Evolutionary conservation across 805 yeast species (phyloP).

Genomic region (Isabelozyma gotoi): DNA sequence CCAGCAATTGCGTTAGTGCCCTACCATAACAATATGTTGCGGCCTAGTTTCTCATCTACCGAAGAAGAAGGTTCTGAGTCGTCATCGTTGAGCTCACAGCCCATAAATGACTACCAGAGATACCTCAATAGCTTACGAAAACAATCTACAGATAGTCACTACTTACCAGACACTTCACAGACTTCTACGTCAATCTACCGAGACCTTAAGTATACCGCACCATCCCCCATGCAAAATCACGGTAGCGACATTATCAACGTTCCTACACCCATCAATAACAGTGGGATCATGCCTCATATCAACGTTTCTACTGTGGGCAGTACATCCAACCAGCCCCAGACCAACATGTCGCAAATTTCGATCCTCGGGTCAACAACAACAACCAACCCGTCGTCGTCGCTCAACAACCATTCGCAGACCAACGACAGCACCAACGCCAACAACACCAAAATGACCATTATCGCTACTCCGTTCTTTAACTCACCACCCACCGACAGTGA

Average conservation of each 20-base stretch:
- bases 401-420: neutral
- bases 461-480: constrained; percentile 38
- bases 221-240: neutral
- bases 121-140: constrained; percentile 15
- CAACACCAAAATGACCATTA: constrained; percentile 19
- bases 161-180: constrained; percentile 12
- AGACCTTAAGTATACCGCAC: constrained; percentile 1
- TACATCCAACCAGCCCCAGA: neutral
- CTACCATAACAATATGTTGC: neutral
- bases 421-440: neutral
- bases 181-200: constrained; percentile 12
- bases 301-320: neutral
- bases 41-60: neutral
- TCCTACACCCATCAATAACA: neutral
- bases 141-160: constrained; percentile 2
- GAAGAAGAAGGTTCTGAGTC: neutral
- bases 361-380: neutral
- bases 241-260: neutral
- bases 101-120: constrained; percentile 16
- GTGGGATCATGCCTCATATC: neutral
- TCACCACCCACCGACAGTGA: constrained; percentile 40
- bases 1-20: neutral
- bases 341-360: neutral
- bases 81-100: constrained; percentile 2
- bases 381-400: neutral